Evolutionary conservation across 192 early-diverging fungal species (phyloP).

Genomic region (Geosiphon pyriformis): DNA sequence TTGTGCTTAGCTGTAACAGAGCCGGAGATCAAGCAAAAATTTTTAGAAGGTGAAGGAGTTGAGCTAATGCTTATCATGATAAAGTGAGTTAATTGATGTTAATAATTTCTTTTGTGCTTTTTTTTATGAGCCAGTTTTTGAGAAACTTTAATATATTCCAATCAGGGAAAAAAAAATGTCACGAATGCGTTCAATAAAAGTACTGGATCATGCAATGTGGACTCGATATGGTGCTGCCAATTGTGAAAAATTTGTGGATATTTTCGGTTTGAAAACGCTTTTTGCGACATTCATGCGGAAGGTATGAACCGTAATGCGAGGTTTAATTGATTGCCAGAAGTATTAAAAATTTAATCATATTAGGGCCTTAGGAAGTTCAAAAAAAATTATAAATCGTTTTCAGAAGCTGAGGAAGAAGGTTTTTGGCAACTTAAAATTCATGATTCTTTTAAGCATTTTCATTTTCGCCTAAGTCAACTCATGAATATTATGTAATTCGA

Average conservation of each 20-base stretch:
- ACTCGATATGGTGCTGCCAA: constrained; percentile 41
- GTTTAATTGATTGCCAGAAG: no score
- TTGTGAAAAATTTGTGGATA: constrained; percentile 77
- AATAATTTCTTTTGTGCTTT: neutral
- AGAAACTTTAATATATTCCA: neutral
- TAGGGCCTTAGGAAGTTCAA: constrained; percentile 68
- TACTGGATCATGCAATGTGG: constrained; percentile 73
- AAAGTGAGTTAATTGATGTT: constrained; percentile 48
- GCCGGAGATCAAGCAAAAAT: constrained; percentile 61
- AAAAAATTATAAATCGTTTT: constrained; percentile 72
- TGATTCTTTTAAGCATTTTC: neutral
- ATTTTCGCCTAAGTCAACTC: no score
- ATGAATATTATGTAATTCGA: no score
- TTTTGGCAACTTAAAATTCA: neutral
- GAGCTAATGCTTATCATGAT: constrained; percentile 89
- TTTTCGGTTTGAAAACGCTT: constrained; percentile 74
- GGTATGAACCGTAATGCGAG: no score
- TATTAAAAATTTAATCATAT: neutral
- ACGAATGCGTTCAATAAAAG: constrained; percentile 79
- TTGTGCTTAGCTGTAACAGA: constrained; percentile 69
- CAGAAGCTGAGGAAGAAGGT: constrained; percentile 79
- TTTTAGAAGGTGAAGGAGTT: constrained; percentile 81
- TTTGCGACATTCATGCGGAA: constrained; percentile 84
- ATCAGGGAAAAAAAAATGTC: constrained; percentile 70
- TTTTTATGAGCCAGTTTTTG: neutral